Percentiles rank a stretch among this genome's conserved stretches.
Evolutionary conservation across 768 basidiomycete genomes (phyloP).

Genomic region (Panus rudis): DNA sequence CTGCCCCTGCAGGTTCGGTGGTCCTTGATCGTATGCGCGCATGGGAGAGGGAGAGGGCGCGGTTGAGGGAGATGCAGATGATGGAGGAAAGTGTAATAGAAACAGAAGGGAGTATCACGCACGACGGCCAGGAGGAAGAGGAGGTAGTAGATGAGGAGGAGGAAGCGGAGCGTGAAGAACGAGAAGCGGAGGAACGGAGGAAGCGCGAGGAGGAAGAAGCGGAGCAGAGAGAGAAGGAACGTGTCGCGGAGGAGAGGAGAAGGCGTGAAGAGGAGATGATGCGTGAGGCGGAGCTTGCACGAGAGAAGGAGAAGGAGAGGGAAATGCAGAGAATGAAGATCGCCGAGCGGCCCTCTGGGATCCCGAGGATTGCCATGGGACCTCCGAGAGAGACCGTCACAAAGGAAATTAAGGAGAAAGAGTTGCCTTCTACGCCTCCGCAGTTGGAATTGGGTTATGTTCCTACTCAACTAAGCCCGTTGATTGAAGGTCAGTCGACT

Average conservation of each 20-base stretch:
- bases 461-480: slow-evolving; percentile 20
- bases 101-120: slow-evolving; percentile 24
- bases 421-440: too few relatives aligned
- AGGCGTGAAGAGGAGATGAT: slow-evolving; percentile 3
- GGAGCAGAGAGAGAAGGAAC: slow-evolving; percentile 8
- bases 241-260: slow-evolving; percentile 19
- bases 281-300: slow-evolving; percentile 6
- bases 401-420: too few relatives aligned
- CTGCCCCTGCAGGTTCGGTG: slow-evolving; percentile 19
- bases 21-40: slow-evolving; percentile 60
- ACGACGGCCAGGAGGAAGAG: slow-evolving; percentile 19
- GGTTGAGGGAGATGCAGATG: slow-evolving; percentile 61
- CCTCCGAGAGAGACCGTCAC: too few relatives aligned
- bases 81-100: slow-evolving; percentile 39
- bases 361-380: too few relatives aligned
- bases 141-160: slow-evolving; percentile 14
- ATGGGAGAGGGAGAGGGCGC: slow-evolving; percentile 68
- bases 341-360: too few relatives aligned
- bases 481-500: slow-evolving; percentile 18
- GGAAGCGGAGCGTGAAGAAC: slow-evolving; percentile 23
- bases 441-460: too few relatives aligned
- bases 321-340: slow-evolving; percentile 9
- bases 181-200: too few relatives aligned
- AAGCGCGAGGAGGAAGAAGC: slow-evolving; percentile 21
- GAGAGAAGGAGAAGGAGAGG: slow-evolving; percentile 8